These are phyloP conservation scores for Kodamaea arcana DNA, from an alignment of 1,139 yeast species.

Conservation along the genomic window DNA sequence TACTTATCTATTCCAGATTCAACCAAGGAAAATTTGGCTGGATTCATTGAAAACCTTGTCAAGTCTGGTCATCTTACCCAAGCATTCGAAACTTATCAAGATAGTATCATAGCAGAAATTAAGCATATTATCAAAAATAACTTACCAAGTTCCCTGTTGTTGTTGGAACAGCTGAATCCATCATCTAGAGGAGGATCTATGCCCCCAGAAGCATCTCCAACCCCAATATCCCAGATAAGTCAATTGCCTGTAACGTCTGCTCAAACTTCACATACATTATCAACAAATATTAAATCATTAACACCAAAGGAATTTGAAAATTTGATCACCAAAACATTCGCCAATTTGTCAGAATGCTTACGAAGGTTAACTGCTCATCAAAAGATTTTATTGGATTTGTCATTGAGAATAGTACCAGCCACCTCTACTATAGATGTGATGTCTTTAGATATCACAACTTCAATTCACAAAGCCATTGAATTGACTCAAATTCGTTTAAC, in stretches of 20 bases:
- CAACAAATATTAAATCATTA: conserved; percentile 57
- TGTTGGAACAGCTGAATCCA: conserved; percentile 18
- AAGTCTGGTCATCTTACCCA: conserved; percentile 61
- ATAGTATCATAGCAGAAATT: conserved; percentile 60
- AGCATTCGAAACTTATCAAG: conserved; percentile 68
- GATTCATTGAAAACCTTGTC: conserved; percentile 51
- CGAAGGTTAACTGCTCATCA: conserved; percentile 76
- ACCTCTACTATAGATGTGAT: conserved; percentile 43
- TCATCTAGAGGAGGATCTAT: conserved; percentile 32
- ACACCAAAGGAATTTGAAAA: conserved; percentile 70
- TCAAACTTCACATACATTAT: conserved; percentile 32
- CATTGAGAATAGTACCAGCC: conserved; percentile 50
- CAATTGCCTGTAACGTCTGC: neutral
- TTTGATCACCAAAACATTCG: conserved; percentile 61
- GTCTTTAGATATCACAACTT: conserved; percentile 60
- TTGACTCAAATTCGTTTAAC: conserved; percentile 74
- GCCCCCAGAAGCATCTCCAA: conserved; percentile 17
- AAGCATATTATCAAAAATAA: conserved; percentile 65
- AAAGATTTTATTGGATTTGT: conserved; percentile 68
- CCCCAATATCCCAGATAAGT: too few species aligned
- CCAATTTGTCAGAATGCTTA: conserved; percentile 66
- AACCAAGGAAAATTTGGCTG: conserved; percentile 38
- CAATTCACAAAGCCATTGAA: conserved; percentile 64
- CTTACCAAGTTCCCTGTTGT: conserved; percentile 41
- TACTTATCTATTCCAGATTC: conserved; percentile 33